Evolutionary conservation across 116 monocot genomes (phyloP), one percentile per base, ranked within the genome.

Genomic region (Papilionanthe hybrid): DNA sequence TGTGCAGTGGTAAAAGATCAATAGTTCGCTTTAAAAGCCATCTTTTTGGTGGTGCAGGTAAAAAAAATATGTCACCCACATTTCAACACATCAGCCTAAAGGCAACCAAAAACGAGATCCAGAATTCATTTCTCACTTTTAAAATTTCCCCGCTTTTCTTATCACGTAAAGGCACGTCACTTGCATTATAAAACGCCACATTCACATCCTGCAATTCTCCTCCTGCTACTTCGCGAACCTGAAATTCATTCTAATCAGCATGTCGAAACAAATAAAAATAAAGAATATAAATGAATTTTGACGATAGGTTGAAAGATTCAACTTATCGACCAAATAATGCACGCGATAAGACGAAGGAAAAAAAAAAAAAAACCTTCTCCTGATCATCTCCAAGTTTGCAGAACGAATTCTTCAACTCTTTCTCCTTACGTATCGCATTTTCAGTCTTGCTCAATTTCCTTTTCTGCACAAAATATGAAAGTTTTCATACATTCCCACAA

Each of bases 201-300:
- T 5, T 60, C 20, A 60, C 60, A 60, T 60, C 23, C 23, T 60
- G 60, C 23, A 8, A 60, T 60, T 22, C n/a, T n/a, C 23, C 60
- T 60, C 60, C n/a, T 60, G 23, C 23, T 60, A 8, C 60, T 60
- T 60, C 60, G 7, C 20, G 60, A 60, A 23, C 60, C 60, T 60
- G 60, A 60, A 60, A 60, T n/a, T 60, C 60, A 60, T 60, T 60
- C 20, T 60, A 60, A 60, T 60, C 19, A 60, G 60, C 60, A 60
- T n/a, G n/a, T 60, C 23, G 1, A 22, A 60, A 60, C 60, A 60
- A 60, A 60, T 60, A 60, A 60, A 20, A 60, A 22, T 60, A 23
- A 60, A 19, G 7, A 3, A 60, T 23, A 23, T 7, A 1, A 60
- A 60, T 20, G 7, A 3, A 60, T 60, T 23, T 60, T 60, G 23